Evolutionary conservation across 2,329 filamentous ascomycete species (phyloP).

Genomic region (Coniochaeta ligniaria): DNA sequence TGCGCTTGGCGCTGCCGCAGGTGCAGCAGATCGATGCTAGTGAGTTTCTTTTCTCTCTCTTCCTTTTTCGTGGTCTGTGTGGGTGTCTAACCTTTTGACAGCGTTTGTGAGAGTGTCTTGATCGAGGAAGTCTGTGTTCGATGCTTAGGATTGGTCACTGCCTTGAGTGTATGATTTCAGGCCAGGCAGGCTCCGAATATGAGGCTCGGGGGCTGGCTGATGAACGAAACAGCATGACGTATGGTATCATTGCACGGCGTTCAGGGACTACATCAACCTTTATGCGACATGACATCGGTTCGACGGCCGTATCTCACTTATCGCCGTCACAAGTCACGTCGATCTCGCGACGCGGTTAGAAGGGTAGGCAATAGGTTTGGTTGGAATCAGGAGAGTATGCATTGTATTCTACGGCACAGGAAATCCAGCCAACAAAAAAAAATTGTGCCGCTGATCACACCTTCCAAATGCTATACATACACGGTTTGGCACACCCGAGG

Average conservation of each 20-base stretch:
- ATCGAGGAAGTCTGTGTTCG: neutral
- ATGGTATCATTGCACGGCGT: neutral
- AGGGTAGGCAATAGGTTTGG: neutral
- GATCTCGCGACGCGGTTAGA: neutral
- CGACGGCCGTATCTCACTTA: neutral
- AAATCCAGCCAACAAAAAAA: neutral
- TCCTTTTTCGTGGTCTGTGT: neutral
- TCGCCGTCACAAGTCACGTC: neutral
- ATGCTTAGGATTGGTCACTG: neutral
- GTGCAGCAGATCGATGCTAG: conserved; percentile 94
- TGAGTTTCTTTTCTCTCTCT: conserved; percentile 45
- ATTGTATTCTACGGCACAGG: neutral
- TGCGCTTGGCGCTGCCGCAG: conserved; percentile 78
- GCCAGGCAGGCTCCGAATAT: neutral
- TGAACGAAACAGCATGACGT: neutral
- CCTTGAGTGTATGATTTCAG: neutral
- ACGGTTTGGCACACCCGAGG: neutral
- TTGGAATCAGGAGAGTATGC: neutral
- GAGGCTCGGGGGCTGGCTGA: neutral
- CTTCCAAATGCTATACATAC: neutral
- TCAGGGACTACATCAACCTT: neutral
- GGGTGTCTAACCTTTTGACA: conserved; percentile 1
- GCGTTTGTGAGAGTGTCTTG: conserved; percentile 5
- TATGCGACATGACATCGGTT: neutral
- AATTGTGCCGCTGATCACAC: neutral